Conservation (phyloP, 768 basidiomycete genomes). For the Pleurotus ostreatus region DNA sequence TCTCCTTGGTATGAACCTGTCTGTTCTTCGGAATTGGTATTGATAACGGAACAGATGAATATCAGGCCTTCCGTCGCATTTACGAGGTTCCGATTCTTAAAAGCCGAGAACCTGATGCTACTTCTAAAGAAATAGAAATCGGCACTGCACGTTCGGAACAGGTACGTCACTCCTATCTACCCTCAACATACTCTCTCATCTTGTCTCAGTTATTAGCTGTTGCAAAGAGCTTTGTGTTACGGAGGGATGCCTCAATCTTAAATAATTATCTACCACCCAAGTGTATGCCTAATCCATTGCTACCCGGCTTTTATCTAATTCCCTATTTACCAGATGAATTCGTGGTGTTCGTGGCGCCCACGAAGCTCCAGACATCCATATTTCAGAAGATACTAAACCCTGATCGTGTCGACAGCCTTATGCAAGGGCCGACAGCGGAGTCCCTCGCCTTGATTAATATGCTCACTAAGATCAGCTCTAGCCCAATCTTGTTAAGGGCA, state of each 20-base stretch:
- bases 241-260: conserved; percentile 81
- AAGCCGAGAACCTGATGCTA: conserved; percentile 75
- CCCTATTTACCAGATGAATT: conserved; percentile 72
- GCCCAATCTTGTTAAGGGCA: conserved; percentile 83
- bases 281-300: conserved; percentile 42
- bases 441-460: conserved; percentile 76
- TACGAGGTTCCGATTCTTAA: conserved; percentile 88
- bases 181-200: background rate
- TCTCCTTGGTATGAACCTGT: conserved; percentile 55
- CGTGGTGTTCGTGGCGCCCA: conserved; percentile 94
- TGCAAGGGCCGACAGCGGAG: conserved; percentile 68
- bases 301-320: background rate
- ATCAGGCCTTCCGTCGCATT: conserved; percentile 68
- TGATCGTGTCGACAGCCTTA: conserved; percentile 62
- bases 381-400: conserved; percentile 74
- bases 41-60: conserved; percentile 51
- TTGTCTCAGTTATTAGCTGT: conserved; percentile 56
- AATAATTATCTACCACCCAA: conserved; percentile 88
- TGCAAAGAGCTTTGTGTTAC: conserved; percentile 86
- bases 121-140: conserved; percentile 65
- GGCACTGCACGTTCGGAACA: conserved; percentile 78
- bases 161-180: conserved; percentile 33
- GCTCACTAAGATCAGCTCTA: conserved; percentile 90
- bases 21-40: background rate
- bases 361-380: conserved; percentile 74